A percentile compares a stretch with the other conserved stretches of the same genome.
Evolutionary conservation across 2,329 filamentous ascomycete species (phyloP).

Genomic region (Ceratocystiopsis sp.): DNA sequence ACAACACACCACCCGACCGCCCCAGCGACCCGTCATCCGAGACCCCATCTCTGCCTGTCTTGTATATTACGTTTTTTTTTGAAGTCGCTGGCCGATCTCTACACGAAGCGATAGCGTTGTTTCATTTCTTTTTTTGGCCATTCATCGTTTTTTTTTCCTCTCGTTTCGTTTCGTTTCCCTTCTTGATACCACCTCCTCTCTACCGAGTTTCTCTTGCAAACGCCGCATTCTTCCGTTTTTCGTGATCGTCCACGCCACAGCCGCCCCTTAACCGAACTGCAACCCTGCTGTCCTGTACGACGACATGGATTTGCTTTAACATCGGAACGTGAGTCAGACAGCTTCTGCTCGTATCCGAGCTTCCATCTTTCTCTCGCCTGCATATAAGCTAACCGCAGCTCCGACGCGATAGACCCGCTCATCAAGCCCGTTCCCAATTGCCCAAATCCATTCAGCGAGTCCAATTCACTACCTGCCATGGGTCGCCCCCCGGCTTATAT

Average conservation of each 20-base stretch:
- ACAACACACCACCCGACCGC: no score
- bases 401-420: no score
- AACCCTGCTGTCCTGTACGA: no score
- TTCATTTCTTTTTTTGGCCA: not conserved
- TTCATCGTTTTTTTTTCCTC: not conserved
- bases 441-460: no score
- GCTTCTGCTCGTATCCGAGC: not conserved
- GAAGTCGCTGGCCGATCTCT: no score
- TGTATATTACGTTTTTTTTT: no score
- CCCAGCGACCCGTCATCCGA: no score
- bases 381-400: no score
- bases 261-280: no score
- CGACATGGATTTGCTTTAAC: not conserved
- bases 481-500: slow-evolving; percentile 31
- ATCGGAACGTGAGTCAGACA: not conserved
- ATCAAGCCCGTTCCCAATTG: no score
- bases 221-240: not conserved
- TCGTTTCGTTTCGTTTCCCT: not conserved
- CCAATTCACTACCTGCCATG: slow-evolving; percentile 15
- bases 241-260: not conserved
- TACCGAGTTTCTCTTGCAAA: not conserved
- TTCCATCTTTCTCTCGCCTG: not conserved
- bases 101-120: no score
- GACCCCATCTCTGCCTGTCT: no score
- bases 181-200: not conserved